A percentile compares a stretch with the other conserved stretches of the same genome.
Evolutionary conservation across 2,329 filamentous ascomycete species (phyloP).

Genomic region (Sporothrix humicola): DNA sequence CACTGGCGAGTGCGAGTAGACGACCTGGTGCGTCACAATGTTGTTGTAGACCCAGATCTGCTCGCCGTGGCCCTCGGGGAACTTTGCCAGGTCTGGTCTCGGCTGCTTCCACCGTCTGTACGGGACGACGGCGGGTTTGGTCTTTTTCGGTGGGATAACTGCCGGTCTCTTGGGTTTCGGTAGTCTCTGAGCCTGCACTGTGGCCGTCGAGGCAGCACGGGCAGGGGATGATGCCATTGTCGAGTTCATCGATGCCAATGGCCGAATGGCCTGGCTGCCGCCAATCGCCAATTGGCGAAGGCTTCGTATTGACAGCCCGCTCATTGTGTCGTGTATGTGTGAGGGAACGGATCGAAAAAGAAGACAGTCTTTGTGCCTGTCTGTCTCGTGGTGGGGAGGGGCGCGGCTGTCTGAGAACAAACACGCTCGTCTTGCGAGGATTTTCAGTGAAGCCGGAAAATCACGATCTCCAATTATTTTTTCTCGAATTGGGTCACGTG

Average conservation of each 20-base stretch:
- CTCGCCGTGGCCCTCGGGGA: slow-evolving; percentile 57
- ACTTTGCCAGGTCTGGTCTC: slow-evolving; percentile 40
- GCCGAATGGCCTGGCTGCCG: slow-evolving; percentile 38
- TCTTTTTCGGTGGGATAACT: background rate
- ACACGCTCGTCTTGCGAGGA: slow-evolving; percentile 17
- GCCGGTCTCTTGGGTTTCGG: slow-evolving; percentile 20
- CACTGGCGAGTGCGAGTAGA: slow-evolving; percentile 57
- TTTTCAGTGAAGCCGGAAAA: slow-evolving; percentile 28
- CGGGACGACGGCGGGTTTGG: background rate
- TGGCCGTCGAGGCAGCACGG: slow-evolving; percentile 22
- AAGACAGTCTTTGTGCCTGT: background rate
- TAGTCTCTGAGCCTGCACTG: slow-evolving; percentile 7
- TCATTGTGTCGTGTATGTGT: slow-evolving; percentile 35
- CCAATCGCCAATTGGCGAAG: slow-evolving; percentile 49
- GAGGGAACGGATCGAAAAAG: background rate
- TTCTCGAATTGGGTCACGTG: slow-evolving; percentile 29
- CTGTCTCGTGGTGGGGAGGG: background rate
- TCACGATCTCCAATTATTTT: slow-evolving; percentile 18
- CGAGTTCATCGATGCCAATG: slow-evolving; percentile 1
- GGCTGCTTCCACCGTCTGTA: slow-evolving; percentile 40
- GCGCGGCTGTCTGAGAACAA: slow-evolving; percentile 3
- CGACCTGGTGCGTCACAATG: slow-evolving; percentile 56
- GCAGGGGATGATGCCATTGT: background rate
- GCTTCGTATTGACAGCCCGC: slow-evolving; percentile 34
- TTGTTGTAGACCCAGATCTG: slow-evolving; percentile 63